Evolutionary conservation across 352 stramenopile species (phyloP), one percentile per base, ranked within the genome.

Genomic region (Phytophthora agathidicida): DNA sequence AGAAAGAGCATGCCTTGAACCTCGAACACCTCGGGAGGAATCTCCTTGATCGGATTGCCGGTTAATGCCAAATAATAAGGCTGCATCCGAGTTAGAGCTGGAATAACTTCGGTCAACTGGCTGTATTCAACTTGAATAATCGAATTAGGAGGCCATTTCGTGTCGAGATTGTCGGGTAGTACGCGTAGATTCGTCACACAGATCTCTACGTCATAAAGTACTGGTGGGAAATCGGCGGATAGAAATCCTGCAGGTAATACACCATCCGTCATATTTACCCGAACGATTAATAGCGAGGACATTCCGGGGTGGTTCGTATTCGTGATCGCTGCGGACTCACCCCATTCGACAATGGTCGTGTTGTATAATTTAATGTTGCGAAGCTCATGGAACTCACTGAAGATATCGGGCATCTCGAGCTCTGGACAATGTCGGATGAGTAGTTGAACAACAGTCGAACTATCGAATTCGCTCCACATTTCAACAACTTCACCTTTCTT

Each of bases 361-460:
- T 80, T 80, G 52, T 75, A 80, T 11, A 73, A 45, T 50, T 80
- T 75, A 23, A 77, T 14, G 0, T 46, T 52, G 3, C 57, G 53
- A 10, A 80, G 37, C 6, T 55, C 52, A 2, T 13, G 31, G 24
- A 77, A 77, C 0, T 46, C 27, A 7, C 41, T 43, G 11, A 80
- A 39, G 4, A 36, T 32, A 2, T 50, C 1, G 1, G 65, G 53
- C 10, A 80, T 46, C 30, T 65, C 56, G 2, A 80, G 24, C 5
- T 20, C 17, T 1, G 48, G 31, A 24, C 71, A 80, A 43, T 80
- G 67, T 10, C 60, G 56, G 41, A 80, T 44, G 5, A 71, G 37
- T 4, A 75, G 20, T 17, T 70, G 59, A 7, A 62, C 47, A 6
- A 71, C 49, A 2, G 63, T 65, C 7, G 30, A 26, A 26, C n/a